Base-by-base conservation (phyloP, 2,329 filamentous ascomycete genomes). In the Pyrenophora graminea region DNA sequence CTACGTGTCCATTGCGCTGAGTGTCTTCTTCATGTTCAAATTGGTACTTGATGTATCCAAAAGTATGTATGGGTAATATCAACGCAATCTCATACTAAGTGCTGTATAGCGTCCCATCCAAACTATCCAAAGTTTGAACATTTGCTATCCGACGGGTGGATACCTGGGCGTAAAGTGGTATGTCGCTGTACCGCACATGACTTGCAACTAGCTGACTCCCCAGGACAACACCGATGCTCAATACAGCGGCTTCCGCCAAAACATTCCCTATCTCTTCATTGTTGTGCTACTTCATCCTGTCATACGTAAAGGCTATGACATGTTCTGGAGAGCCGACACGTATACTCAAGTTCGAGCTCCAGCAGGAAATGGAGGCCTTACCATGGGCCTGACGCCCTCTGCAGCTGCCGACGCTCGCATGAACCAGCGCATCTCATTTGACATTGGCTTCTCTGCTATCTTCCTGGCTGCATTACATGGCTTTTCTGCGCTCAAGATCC, bases 201-300 rank as follows among this genome's bases (percentile, higher is more conserved):
- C 38, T 37, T 43, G 25, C 19, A 10, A 37, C 19, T 9, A 45
- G 9, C 51, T 61, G 19, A 61, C 19, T 27, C 9, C 34, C 3
- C 56, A 91, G 88, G 94, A 99, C 76, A 86, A 91, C 57, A 94
- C 91, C 33, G 94, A 99, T 75, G 74, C 82, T 27, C 94, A 99
- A 74, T 99, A 97, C 74, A 79, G 82, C 51, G 86, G 84, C 32
- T 97, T 99, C 69, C 87, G 95, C 60, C 79, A 82, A 55, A 97
- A 97, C 67, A 81, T 97, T 32, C 92, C 91, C 2, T 90, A 89
- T 70, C 85, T 97, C 73, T 79, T 84, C 7, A 61, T 86, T 8
- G 82, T 97, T 5, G 76, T 97, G 12, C 61, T 89, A 21, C 73
- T 91, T 37, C 94, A 99, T 71, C 93, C 92, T 1, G 70, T 96